Conservation (phyloP, 805 yeast genomes). For the Kluyveromyces siamensis region DNA sequence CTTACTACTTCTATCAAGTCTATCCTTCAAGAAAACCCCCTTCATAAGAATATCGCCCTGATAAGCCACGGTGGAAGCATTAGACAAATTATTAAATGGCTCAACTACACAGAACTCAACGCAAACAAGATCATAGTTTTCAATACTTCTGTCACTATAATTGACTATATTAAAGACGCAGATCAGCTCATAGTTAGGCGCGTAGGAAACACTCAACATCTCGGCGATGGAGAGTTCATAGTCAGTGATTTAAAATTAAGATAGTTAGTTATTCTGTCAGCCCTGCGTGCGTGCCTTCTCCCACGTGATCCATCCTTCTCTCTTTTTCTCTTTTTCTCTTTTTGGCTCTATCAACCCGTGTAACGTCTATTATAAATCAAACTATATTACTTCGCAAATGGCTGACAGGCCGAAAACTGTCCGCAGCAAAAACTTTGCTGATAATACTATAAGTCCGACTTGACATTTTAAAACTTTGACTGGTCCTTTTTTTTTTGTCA, state of each 20-base stretch:
- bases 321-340: too few relatives aligned
- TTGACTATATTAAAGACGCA: constrained; percentile 42
- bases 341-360: neutral
- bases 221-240: constrained; percentile 45
- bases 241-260: constrained; percentile 41
- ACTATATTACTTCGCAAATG: neutral
- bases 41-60: constrained; percentile 41
- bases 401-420: too few relatives aligned
- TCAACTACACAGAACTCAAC: constrained; percentile 35
- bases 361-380: neutral
- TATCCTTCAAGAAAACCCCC: constrained; percentile 32
- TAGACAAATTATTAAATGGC: constrained; percentile 45
- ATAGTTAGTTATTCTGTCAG: constrained; percentile 15
- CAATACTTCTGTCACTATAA: constrained; percentile 64
- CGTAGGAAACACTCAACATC: constrained; percentile 62
- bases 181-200: constrained; percentile 36
- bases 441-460: too few relatives aligned
- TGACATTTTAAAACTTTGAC: too few relatives aligned
- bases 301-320: neutral
- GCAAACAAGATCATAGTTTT: constrained; percentile 47
- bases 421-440: too few relatives aligned
- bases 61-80: constrained; percentile 82
- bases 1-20: constrained; percentile 38
- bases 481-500: too few relatives aligned
- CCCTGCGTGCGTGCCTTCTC: neutral